Evolutionary conservation across 2,329 filamentous ascomycete genomes (phyloP), one percentile per base, ranked within the genome.

Genomic region (Gyromitra esculenta): DNA sequence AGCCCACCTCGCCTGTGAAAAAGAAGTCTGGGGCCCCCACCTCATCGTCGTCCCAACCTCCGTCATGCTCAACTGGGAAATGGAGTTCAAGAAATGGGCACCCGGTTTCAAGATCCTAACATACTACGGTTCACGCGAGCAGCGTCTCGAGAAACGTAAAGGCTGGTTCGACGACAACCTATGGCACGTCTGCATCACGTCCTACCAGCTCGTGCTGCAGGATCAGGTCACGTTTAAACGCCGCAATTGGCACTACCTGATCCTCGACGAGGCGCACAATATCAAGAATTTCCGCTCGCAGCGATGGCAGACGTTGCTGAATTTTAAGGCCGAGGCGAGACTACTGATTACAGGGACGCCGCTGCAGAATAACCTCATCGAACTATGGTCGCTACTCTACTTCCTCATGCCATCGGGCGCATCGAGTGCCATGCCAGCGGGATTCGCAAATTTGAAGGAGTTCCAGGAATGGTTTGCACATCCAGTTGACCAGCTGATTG

Each of bases 261-360:
- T 99, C 79, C 88, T 99, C 0, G 96, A 99, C 81, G 96, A 99
- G 85, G 96, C 96, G 0, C 96, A 99, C 85, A 98, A 99, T 84
- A 99, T 99, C 87, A 98, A 99, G 82, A 99, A 99, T 84, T 99
- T 98, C 87, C 94, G 97, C 82, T 97, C 95, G 1, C 94, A 97
- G 83, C 88, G 95, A 79, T 99, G 96, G 94, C 96, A 98, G 83
- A 95, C 94, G 0, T 88, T 99, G 79, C 89, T 99, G 25, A 96
- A 92, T 0, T 96, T 99, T 85, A 95, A 96, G 81, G 98, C 96
- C 0, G 90, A 91, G 78, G 91, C 94, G 37, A 89, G 96, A 43
- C 88, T 99, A 9, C 85, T 99, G 0, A 87, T 99, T 9, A 99
- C 96, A 0, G 96, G 96, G 73, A 99, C 96, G 0, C 96, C 96